Conservation (phyloP, 805 yeast species). For the Candida boidinii region DNA sequence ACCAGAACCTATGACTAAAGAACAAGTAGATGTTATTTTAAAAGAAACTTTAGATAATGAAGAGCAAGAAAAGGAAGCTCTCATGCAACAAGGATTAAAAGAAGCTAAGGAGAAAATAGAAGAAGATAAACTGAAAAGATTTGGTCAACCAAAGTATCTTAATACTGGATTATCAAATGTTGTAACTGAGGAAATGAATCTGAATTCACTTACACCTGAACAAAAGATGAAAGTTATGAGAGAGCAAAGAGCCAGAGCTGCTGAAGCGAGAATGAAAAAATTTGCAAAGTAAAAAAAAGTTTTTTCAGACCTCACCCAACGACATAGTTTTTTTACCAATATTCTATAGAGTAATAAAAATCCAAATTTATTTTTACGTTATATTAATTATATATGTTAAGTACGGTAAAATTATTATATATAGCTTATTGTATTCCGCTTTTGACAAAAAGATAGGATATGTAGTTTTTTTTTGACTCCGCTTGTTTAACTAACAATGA, state of each 20-base stretch:
- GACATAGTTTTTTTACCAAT: too few relatives aligned
- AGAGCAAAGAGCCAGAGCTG: conserved; percentile 94
- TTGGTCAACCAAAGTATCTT: conserved; percentile 29
- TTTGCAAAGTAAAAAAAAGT: too few relatives aligned
- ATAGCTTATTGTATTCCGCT: too few relatives aligned
- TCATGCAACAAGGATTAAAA: conserved; percentile 36
- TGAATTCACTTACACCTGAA: conserved; percentile 60
- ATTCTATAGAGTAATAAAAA: too few relatives aligned
- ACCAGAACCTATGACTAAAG: conserved; percentile 50
- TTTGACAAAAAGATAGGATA: too few relatives aligned
- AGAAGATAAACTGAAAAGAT: conserved; percentile 15
- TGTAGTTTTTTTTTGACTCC: conserved; percentile 8
- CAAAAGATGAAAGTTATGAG: conserved; percentile 78
- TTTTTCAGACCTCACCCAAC: too few relatives aligned
- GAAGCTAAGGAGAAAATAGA: conserved; percentile 31
- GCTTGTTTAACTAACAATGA: conserved; percentile 15
- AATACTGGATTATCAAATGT: conserved; percentile 15
- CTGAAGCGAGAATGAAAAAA: conserved; percentile 68
- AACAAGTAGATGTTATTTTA: conserved; percentile 40
- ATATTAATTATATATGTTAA: not conserved
- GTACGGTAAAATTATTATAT: too few relatives aligned
- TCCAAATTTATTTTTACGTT: not conserved
- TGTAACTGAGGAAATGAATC: conserved; percentile 29
- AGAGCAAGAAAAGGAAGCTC: conserved; percentile 28
- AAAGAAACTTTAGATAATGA: conserved; percentile 24